phyloP scores from a whole-genome alignment of 2,329 filamentous ascomycete genomes.

The Neopestalotiopsis clavispora region DNA sequence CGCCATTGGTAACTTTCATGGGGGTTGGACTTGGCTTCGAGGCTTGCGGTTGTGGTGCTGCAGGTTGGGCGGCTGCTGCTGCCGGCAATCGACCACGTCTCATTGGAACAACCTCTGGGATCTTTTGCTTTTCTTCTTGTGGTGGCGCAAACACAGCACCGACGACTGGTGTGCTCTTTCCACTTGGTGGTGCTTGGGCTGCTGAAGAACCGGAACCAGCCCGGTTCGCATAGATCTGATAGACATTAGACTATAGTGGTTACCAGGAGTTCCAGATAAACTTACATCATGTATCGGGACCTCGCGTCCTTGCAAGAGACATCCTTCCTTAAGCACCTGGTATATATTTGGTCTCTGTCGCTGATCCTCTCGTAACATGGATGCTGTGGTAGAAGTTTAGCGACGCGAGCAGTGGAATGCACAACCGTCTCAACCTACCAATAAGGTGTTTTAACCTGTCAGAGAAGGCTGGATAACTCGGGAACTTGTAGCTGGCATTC shows the following conservation, averaged over 20 bases:
- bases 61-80: constrained; percentile 39
- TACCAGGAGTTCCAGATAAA: constrained; percentile 17
- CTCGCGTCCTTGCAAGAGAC: constrained; percentile 85
- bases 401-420: constrained; percentile 15
- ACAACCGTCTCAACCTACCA: constrained; percentile 58
- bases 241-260: constrained; percentile 18
- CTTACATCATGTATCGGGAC: constrained; percentile 88
- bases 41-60: constrained; percentile 24
- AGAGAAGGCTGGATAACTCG: constrained; percentile 86
- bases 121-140: constrained; percentile 68
- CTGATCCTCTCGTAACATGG: constrained; percentile 88
- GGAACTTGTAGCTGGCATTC: constrained; percentile 93
- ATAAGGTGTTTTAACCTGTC: constrained; percentile 89
- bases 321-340: constrained; percentile 85
- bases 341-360: constrained; percentile 87
- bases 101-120: constrained; percentile 95
- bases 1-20: constrained; percentile 69
- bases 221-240: constrained; percentile 73
- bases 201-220: constrained; percentile 65
- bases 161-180: constrained; percentile 64
- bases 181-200: constrained; percentile 52
- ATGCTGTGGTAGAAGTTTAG: constrained; percentile 57
- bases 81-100: constrained; percentile 80
- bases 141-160: constrained; percentile 84
- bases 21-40: constrained; percentile 70